These are phyloP conservation scores for Coemansia sp. DNA, from an alignment of 192 early-diverging fungal species.

Conservation along the genomic window DNA sequence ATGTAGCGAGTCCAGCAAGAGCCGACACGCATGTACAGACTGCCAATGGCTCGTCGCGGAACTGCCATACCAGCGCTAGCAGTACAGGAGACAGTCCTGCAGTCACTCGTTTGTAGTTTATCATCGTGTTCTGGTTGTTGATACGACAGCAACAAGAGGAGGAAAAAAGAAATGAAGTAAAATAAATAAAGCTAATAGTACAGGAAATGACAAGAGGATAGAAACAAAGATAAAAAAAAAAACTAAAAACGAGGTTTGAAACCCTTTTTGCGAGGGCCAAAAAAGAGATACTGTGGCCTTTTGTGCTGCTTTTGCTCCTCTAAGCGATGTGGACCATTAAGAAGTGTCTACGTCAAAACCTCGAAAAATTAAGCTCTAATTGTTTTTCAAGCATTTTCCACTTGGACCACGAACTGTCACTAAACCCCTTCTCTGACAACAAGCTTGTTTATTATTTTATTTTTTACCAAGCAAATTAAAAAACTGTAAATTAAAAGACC, in stretches of 20 bases:
- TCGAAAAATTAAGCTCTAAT: not conserved
- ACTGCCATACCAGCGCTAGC: slow-evolving; percentile 58
- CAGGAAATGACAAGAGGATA: not conserved
- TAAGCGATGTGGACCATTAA: not conserved
- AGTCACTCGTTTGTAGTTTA: slow-evolving; percentile 29
- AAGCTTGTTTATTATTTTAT: not conserved
- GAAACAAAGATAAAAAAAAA: not conserved
- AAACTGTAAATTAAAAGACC: no score
- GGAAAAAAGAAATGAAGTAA: not conserved
- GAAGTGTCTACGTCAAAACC: not conserved
- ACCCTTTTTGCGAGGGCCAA: not conserved
- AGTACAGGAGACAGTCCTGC: slow-evolving; percentile 41
- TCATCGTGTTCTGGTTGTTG: slow-evolving; percentile 6
- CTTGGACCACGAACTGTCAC: not conserved
- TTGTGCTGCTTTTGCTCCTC: not conserved
- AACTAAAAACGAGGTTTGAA: not conserved
- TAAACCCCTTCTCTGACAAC: no score
- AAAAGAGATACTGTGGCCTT: not conserved
- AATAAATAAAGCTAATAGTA: slow-evolving; percentile 3
- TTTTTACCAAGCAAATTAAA: not conserved
- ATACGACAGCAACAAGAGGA: not conserved
- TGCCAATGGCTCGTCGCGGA: slow-evolving; percentile 70
- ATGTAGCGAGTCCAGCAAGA: slow-evolving; percentile 72
- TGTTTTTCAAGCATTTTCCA: not conserved
- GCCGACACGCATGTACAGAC: slow-evolving; percentile 69